Evolutionary conservation across 768 basidiomycete genomes (phyloP).

Genomic region (Pisolithus microcarpus): DNA sequence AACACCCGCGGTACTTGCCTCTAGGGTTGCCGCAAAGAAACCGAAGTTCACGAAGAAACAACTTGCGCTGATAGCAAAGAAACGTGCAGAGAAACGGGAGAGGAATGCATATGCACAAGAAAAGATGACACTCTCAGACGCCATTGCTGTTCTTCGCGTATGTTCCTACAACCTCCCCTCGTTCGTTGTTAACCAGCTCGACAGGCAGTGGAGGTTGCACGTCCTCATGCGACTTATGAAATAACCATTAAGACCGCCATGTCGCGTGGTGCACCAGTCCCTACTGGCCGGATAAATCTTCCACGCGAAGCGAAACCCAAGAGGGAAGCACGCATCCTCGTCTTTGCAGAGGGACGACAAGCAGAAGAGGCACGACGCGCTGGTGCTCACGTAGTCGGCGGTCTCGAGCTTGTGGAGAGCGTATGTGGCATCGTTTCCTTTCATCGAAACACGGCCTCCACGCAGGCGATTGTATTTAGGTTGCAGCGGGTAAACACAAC

Average conservation of each 20-base stretch:
- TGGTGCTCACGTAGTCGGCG: conserved; percentile 89
- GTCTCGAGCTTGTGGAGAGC: conserved; percentile 79
- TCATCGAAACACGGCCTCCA: conserved; percentile 1
- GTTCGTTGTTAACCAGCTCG: background rate
- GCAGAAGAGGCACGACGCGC: conserved; percentile 80
- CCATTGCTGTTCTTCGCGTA: conserved; percentile 66
- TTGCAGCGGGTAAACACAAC: conserved; percentile 63
- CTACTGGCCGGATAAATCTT: conserved; percentile 83
- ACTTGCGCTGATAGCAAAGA: conserved; percentile 54
- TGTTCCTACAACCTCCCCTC: conserved; percentile 19
- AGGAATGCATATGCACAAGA: conserved; percentile 56
- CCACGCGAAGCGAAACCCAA: conserved; percentile 74
- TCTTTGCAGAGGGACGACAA: conserved; percentile 82
- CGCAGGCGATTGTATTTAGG: conserved; percentile 31
- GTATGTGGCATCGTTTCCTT: conserved; percentile 38
- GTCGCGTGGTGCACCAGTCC: conserved; percentile 71
- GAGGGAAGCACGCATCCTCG: conserved; percentile 72
- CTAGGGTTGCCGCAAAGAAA: conserved; percentile 47
- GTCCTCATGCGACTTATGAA: conserved; percentile 71
- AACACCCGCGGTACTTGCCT: conserved; percentile 37
- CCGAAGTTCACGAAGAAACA: conserved; percentile 65
- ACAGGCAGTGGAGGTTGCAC: conserved; percentile 79
- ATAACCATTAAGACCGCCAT: conserved; percentile 74
- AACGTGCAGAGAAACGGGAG: conserved; percentile 46
- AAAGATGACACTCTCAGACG: conserved; percentile 58